Evolutionary conservation across 179 eudicot species (phyloP).

Genomic region (Nepenthes alata): DNA sequence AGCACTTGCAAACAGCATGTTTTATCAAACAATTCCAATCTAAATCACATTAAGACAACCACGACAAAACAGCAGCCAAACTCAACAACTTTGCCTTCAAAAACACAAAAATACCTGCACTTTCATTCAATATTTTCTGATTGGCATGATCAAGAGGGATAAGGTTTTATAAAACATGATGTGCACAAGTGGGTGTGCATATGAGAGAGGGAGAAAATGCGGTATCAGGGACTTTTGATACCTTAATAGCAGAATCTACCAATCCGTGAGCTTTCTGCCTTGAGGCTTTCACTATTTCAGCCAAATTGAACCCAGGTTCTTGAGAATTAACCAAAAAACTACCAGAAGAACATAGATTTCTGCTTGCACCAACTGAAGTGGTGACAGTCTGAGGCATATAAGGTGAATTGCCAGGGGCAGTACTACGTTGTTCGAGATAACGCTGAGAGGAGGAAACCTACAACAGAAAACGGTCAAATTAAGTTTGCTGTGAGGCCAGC

Average conservation of each 20-base stretch:
- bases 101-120: no score
- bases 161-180: no score
- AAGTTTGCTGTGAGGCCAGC: neutral
- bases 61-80: no score
- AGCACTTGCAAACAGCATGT: no score
- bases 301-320: conserved; percentile 44
- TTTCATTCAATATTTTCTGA: no score
- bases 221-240: conserved; percentile 8
- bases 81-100: no score
- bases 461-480: neutral
- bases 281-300: conserved; percentile 60
- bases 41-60: no score
- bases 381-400: conserved; percentile 26
- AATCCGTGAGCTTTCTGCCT: conserved; percentile 54
- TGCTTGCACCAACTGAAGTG: conserved; percentile 26
- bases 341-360: conserved; percentile 21
- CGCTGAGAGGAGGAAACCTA: conserved; percentile 39
- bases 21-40: no score
- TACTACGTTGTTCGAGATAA: conserved; percentile 36
- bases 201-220: no score
- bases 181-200: no score
- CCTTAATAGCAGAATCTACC: conserved; percentile 85
- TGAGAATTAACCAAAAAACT: conserved; percentile 19
- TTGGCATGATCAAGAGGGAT: no score
- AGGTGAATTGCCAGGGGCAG: conserved; percentile 28